Evolutionary conservation across 306 rosid genomes (phyloP).

Genomic region (Quercus rubra): DNA sequence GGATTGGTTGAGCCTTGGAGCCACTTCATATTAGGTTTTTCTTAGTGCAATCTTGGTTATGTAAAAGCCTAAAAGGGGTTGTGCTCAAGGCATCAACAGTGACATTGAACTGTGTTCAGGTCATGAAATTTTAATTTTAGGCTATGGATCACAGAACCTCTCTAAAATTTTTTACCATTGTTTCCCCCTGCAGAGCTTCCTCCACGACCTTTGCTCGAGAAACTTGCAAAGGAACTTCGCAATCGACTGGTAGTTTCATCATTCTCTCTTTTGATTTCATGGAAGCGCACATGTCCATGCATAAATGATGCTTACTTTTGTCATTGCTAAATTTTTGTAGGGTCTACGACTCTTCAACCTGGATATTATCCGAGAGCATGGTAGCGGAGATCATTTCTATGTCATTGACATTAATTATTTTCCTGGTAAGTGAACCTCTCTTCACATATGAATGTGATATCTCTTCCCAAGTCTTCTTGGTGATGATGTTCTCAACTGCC

Average conservation of each 20-base stretch:
- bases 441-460: neutral
- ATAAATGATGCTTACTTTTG: neutral
- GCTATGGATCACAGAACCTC: neutral
- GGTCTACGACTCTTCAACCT: slow-evolving; percentile 85
- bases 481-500: neutral
- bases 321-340: slow-evolving; percentile 25
- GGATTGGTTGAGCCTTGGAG: neutral
- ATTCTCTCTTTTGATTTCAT: neutral
- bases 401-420: slow-evolving; percentile 94
- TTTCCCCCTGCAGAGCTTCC: slow-evolving; percentile 81
- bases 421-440: slow-evolving; percentile 53
- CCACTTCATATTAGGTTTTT: too few relatives aligned
- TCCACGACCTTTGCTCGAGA: slow-evolving; percentile 84
- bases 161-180: slow-evolving; percentile 15
- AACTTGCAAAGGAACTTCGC: slow-evolving; percentile 81
- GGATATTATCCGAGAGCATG: slow-evolving; percentile 82
- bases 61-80: too few relatives aligned
- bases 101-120: neutral
- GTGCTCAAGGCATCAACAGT: neutral
- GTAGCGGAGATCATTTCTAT: slow-evolving; percentile 63
- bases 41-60: too few relatives aligned
- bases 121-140: slow-evolving; percentile 9
- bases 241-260: slow-evolving; percentile 54
- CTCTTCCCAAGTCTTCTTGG: neutral
- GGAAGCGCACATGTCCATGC: neutral